Evolutionary conservation across 2,329 filamentous ascomycete genomes (phyloP).

Genomic region (Aspergillus amoenus): DNA sequence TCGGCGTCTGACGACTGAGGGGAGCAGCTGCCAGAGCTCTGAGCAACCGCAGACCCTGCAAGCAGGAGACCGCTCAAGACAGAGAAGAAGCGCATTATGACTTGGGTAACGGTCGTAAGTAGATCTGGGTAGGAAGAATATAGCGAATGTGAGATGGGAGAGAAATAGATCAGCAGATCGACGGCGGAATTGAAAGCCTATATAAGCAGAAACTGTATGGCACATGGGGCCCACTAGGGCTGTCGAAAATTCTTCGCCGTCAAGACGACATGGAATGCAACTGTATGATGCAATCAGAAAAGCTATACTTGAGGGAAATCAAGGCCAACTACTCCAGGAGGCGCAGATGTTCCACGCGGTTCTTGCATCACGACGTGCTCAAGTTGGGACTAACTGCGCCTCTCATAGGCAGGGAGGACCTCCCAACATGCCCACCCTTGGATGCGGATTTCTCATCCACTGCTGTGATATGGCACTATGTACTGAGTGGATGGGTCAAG

Average conservation of each 20-base stretch:
- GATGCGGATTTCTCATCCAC: slow-evolving; percentile 8
- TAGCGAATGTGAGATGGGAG: not conserved
- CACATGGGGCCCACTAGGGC: slow-evolving; percentile 8
- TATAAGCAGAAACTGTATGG: not conserved
- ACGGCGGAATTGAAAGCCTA: not conserved
- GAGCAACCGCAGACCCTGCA: slow-evolving; percentile 20
- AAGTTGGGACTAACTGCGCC: slow-evolving; percentile 4
- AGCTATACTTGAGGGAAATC: not conserved
- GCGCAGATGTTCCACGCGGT: slow-evolving; percentile 9
- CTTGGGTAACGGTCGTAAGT: not conserved
- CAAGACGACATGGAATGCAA: slow-evolving; percentile 14
- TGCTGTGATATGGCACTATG: not conserved
- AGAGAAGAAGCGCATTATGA: slow-evolving; percentile 22
- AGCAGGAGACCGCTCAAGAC: slow-evolving; percentile 20
- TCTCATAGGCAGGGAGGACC: not conserved
- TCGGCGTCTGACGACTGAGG: slow-evolving; percentile 20
- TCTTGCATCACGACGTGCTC: slow-evolving; percentile 20
- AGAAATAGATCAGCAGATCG: not conserved
- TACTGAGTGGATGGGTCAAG: slow-evolving; percentile 5
- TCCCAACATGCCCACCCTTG: slow-evolving; percentile 2
- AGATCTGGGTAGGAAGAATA: not conserved
- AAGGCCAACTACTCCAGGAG: not conserved
- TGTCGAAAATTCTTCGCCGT: not conserved
- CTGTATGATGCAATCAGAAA: slow-evolving; percentile 22
- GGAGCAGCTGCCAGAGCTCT: slow-evolving; percentile 19